Base-by-base conservation (phyloP, 2,329 filamentous ascomycete species). In the Aureobasidium musti region DNA sequence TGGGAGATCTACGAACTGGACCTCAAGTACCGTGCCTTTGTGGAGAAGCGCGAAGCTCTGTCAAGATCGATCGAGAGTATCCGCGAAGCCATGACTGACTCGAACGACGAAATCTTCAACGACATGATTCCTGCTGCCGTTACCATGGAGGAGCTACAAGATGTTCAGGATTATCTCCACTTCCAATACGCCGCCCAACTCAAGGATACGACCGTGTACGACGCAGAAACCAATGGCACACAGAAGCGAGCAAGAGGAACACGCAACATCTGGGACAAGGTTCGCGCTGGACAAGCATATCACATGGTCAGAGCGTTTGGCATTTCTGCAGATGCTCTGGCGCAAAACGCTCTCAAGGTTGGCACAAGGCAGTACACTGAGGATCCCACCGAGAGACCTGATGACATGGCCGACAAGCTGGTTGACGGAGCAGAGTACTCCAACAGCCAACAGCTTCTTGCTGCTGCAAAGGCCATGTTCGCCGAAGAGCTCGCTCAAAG, bases 1-100 rank as follows among this genome's bases (percentile, higher is more conserved):
- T 99, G 95, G 95, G 90, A 92, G 65, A 92, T 99, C 60, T 86
- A 98, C 49, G 95, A 99, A 72, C 85, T 96, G 63, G 95, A 99
- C 75, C 88, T 98, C 75, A 97, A 97, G 77, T 99, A 96, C 77
- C 89, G 93, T 56, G 95, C 93, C 1, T 86, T 98, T 65, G 85
- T 96, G 53, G 95, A 99, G 74, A 97, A 97, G 82, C 88, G 94
- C 43, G 94, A 94, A 72, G 86, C 91, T 2, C 85, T 99, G 17
- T 88, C 93, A 73, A 90, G 87, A 78, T 89, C 88, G 0, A 94
- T 89, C 69, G 80, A 80, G 60, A 69, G 78, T 1, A 64, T 64
- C 26, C 41, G 61, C 35, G 47, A 37, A 3, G 39, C 61, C 35
- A 78, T 80, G 6, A 80, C 86, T 21, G 84, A 84, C 3, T 82